Conservation (phyloP, 2,329 filamentous ascomycete species). For the Sporothrix variecibatus region DNA sequence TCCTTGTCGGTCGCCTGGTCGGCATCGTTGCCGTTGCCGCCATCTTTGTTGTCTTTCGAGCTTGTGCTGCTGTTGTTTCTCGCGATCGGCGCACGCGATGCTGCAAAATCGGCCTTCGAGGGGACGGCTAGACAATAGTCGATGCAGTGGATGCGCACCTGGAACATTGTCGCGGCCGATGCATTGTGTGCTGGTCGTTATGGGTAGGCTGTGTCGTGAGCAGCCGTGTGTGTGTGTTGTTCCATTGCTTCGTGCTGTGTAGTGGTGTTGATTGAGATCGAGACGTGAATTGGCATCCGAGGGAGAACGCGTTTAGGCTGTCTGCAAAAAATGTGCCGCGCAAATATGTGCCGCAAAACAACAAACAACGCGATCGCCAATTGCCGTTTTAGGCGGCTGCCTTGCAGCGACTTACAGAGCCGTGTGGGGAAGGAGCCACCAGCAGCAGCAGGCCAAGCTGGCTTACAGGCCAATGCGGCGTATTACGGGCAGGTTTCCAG, state of each 20-base stretch:
- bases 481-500: not conserved
- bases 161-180: constrained; percentile 57
- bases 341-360: not conserved
- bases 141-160: constrained; percentile 90
- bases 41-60: not conserved
- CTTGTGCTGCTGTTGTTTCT: not conserved
- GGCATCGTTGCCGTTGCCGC: not conserved
- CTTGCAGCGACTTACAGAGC: constrained; percentile 15
- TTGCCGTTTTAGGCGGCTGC: constrained; percentile 21
- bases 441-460: not conserved
- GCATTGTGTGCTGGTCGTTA: constrained; percentile 16
- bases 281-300: not conserved
- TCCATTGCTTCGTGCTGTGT: not conserved
- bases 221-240: not conserved
- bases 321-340: not conserved
- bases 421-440: not conserved
- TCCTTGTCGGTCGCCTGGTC: not conserved
- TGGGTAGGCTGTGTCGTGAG: not conserved
- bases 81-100: constrained; percentile 51
- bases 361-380: constrained; percentile 21
- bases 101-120: constrained; percentile 70
- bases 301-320: constrained; percentile 11
- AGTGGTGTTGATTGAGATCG: not conserved
- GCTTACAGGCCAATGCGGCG: not conserved
- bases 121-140: constrained; percentile 87